Base-by-base conservation (phyloP, 2,329 filamentous ascomycete species). In the Colletotrichum lupini region DNA sequence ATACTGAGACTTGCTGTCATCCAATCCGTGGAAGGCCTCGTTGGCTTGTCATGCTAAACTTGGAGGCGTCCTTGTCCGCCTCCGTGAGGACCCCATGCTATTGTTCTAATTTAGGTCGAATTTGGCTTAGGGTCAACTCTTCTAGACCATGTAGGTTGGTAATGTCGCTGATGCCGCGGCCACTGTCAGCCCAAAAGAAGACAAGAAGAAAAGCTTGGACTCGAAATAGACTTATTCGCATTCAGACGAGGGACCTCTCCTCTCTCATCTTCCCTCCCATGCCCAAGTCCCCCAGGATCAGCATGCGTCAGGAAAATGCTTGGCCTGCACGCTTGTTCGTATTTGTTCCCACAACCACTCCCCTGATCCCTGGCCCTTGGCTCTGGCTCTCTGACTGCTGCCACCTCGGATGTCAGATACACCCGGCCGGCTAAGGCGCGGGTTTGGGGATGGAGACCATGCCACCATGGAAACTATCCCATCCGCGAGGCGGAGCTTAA, bases 381-480 rank as follows among this genome's bases (percentile, higher is more conserved):
- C 42, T 22, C 42, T 22, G 7, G 19, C 32, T 9, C 42, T 9
- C 42, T 49, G 42, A 49, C 42, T 49, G 42, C 42, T 70, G 53
- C 60, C 46, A 67, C 49, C 35, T 72, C 69, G 59, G 66, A 69
- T 56, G 69, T 72, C 65, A 72, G 69, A 72, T 68, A 24, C 58
- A 22, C 59, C 69, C 66, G 42, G 59, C 35, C 35, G 35, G 32
- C 26, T 30, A 5, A 11, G 58, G 58, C 32, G 42, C 19, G 65
- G 16, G 52, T 42, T 12, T 32, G 32, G 62, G 2, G 12, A 16
- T 16, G 49, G 26, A 42, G 37, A 42, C 37, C 6, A 42, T 42
- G 37, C 37, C 37, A 42, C 42, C 24, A 52, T 72, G 66, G 59
- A 60, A 69, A 30, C 14, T 12, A 16, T 64, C 24, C n/a, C 2